Evolutionary conservation across 352 stramenopile genomes (phyloP).

Genomic region (Globisporangium irregulare): DNA sequence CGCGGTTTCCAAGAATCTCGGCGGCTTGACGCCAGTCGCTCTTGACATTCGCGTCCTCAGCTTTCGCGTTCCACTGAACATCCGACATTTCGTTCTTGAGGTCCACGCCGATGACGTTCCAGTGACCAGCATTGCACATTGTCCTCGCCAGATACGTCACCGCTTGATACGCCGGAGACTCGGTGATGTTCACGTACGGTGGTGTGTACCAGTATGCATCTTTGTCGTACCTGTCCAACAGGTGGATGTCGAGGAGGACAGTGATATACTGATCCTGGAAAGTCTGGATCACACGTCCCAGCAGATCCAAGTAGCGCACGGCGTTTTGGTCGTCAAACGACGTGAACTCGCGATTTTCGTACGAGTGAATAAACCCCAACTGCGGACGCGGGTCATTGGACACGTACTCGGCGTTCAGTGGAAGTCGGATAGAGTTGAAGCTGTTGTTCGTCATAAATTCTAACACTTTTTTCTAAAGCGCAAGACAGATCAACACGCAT

Average conservation of each 20-base stretch:
- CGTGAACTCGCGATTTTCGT: slow-evolving; percentile 63
- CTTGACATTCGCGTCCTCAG: slow-evolving; percentile 22
- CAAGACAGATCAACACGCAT: no score
- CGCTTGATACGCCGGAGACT: slow-evolving; percentile 44
- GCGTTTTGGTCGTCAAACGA: slow-evolving; percentile 38
- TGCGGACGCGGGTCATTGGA: slow-evolving; percentile 38
- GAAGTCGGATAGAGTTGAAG: slow-evolving; percentile 64
- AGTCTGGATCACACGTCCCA: slow-evolving; percentile 52
- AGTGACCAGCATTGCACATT: slow-evolving; percentile 54
- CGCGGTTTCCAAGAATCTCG: slow-evolving; percentile 32
- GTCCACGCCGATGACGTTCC: slow-evolving; percentile 68
- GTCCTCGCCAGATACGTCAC: slow-evolving; percentile 40
- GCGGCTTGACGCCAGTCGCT: slow-evolving; percentile 46
- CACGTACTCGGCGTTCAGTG: slow-evolving; percentile 54
- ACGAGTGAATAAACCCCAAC: slow-evolving; percentile 50
- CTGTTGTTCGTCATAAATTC: slow-evolving; percentile 52
- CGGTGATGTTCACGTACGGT: slow-evolving; percentile 39
- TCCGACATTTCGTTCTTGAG: slow-evolving; percentile 61
- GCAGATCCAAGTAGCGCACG: slow-evolving; percentile 54
- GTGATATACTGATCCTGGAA: slow-evolving; percentile 48
- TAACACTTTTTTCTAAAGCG: slow-evolving; percentile 34
- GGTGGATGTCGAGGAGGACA: slow-evolving; percentile 61
- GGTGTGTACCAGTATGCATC: slow-evolving; percentile 71
- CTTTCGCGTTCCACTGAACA: slow-evolving; percentile 31
- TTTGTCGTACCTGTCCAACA: slow-evolving; percentile 43